Evolutionary conservation across 2,329 filamentous ascomycete genomes (phyloP).

Genomic region (Akanthomyces lecanii): DNA sequence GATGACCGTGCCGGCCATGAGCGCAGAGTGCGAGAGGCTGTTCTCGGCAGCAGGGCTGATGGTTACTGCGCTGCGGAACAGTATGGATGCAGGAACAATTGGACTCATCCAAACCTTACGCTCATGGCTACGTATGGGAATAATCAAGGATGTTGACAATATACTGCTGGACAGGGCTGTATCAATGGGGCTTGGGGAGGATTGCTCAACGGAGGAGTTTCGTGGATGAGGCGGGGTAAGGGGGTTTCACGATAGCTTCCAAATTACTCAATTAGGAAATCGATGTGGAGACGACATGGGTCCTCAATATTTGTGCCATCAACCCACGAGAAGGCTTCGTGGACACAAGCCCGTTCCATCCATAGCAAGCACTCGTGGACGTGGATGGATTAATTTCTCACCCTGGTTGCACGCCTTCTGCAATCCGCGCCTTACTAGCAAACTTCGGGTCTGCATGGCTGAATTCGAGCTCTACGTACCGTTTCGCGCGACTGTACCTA

Average conservation of each 20-base stretch:
- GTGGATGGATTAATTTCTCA: constrained; percentile 1
- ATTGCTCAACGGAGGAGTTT: not conserved
- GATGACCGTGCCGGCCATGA: constrained; percentile 15
- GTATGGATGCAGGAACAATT: not conserved
- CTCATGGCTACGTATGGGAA: not conserved
- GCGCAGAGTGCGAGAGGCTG: constrained; percentile 16
- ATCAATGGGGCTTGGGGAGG: not conserved
- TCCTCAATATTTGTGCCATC: not conserved
- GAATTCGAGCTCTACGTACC: too few relatives aligned
- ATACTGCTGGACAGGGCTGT: constrained; percentile 8
- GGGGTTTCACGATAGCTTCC: not conserved
- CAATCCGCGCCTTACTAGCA: too few relatives aligned
- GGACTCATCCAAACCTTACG: not conserved
- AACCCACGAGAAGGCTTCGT: not conserved
- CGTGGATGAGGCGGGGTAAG: not conserved
- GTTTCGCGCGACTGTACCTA: too few relatives aligned
- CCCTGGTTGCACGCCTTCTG: too few relatives aligned
- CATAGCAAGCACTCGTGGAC: not conserved
- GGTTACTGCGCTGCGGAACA: constrained; percentile 7
- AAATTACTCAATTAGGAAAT: constrained; percentile 5
- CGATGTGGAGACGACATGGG: not conserved
- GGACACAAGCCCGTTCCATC: not conserved
- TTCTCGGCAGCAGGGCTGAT: constrained; percentile 13
- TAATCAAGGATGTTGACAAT: constrained; percentile 2
- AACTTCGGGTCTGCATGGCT: too few relatives aligned